Evolutionary conservation across 2,329 filamentous ascomycete genomes (phyloP).

Genomic region (Alternaria sp.): DNA sequence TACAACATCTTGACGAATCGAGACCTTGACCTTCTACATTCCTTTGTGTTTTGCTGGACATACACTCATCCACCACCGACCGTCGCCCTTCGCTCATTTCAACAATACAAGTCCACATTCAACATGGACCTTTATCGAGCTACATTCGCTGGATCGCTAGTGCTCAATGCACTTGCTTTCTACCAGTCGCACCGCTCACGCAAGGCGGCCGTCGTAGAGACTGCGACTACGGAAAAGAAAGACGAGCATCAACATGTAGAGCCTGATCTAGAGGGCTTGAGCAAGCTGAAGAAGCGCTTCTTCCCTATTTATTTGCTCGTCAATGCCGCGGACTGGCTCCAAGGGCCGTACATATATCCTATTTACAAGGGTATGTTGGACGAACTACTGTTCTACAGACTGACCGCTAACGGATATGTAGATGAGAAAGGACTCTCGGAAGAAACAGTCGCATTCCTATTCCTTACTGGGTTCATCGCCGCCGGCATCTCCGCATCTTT

Average conservation of each 20-base stretch:
- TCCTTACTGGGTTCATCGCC: conserved; percentile 55
- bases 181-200: conserved; percentile 35
- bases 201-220: conserved; percentile 9
- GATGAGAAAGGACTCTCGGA: conserved; percentile 57
- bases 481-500: conserved; percentile 58
- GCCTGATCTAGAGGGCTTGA: conserved; percentile 35
- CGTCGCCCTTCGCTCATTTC: background rate
- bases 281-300: conserved; percentile 51
- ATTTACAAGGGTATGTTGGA: conserved; percentile 54
- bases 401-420: conserved; percentile 13
- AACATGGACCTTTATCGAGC: conserved; percentile 42
- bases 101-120: conserved; percentile 6
- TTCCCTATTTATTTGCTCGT: conserved; percentile 54
- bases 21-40: background rate
- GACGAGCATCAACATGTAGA: conserved; percentile 33
- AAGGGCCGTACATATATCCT: conserved; percentile 59
- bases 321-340: conserved; percentile 56
- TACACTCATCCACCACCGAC: conserved; percentile 1
- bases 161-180: conserved; percentile 36
- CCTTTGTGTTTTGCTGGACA: conserved; percentile 11
- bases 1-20: background rate
- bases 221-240: conserved; percentile 23
- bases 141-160: conserved; percentile 35
- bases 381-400: background rate
- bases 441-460: conserved; percentile 50